Evolutionary conservation across 345 rosid species (phyloP).

Genomic region (Dovyalis caffra): DNA sequence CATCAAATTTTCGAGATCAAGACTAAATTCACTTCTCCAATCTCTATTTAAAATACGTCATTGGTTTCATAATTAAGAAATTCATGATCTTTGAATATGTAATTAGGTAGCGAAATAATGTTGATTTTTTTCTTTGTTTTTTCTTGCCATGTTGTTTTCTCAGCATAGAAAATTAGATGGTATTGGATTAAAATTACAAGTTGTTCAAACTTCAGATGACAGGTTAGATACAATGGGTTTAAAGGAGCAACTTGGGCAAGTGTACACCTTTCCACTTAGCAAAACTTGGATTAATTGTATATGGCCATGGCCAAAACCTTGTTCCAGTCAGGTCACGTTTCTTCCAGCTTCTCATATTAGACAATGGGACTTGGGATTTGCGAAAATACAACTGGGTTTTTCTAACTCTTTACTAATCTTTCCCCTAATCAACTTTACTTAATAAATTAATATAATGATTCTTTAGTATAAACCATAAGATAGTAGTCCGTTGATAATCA

Average conservation of each 20-base stretch:
- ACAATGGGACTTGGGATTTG: constrained; percentile 10
- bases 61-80: too few relatives aligned
- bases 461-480: too few relatives aligned
- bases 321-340: not conserved
- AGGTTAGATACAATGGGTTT: not conserved
- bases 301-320: not conserved
- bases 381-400: constrained; percentile 11
- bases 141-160: not conserved
- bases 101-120: too few relatives aligned
- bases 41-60: too few relatives aligned
- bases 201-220: not conserved
- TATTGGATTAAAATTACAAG: not conserved
- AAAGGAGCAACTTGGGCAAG: constrained; percentile 22
- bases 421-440: not conserved
- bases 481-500: too few relatives aligned
- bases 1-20: too few relatives aligned
- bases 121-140: too few relatives aligned
- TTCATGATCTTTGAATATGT: too few relatives aligned
- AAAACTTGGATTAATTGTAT: constrained; percentile 18
- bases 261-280: not conserved
- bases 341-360: not conserved
- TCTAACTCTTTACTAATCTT: not conserved
- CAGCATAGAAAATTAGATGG: not conserved
- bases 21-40: too few relatives aligned
- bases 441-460: not conserved